Base-by-base conservation (phyloP, 2,329 filamentous ascomycete species). In the Pestalotiopsis sp. region DNA sequence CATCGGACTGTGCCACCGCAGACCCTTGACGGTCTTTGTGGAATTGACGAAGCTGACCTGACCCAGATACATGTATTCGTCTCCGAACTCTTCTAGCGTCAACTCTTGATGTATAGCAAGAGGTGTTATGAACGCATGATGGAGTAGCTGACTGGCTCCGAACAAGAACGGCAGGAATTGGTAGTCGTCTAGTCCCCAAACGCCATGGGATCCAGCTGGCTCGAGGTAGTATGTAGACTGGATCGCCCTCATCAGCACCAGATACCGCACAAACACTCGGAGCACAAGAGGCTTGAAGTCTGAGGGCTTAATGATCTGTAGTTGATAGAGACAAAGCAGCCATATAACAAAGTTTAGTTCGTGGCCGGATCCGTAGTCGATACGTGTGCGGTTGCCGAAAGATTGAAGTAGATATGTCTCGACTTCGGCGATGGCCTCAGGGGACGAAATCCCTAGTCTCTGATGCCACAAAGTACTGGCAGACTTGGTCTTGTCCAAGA, bases 1-100 rank as follows among this genome's bases (percentile, higher is more conserved):
- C 97, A 99, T 98, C 3, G 97, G 96, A 72, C 92, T 95, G 77
- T 99, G 97, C 96, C 96, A 99, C 59, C 96, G 89, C 70, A 99
- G 83, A 1, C 95, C 95, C 76, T 97, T 94, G 69, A 98, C 95
- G 1, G 94, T 97, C 85, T 99, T 99, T 69, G 97, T 97, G 74
- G 91, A 93, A 81, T 98, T 98, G 69, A 99, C 95, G 81, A 97
- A 99, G 65, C 88, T 87, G 31, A 99, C 94, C 81, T 98, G 96
- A 66, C 95, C 92, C 0, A 99, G 89, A 76, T 99, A 99, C 68
- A 99, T 83, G 76, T 92, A 99, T 68, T 97, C 93, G 68, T 87
- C 83, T 14, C 90, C 89, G 75, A 93, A 95, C 78, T 98, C 94
- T 78, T 98, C 96, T 14, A 99, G 85, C 0, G 94, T 90, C 6